Percentiles rank a stretch among this genome's conserved stretches.
These are phyloP conservation scores for Penicillium brasilianum DNA, from an alignment of 2,329 filamentous ascomycete species.

Conservation along the genomic window DNA sequence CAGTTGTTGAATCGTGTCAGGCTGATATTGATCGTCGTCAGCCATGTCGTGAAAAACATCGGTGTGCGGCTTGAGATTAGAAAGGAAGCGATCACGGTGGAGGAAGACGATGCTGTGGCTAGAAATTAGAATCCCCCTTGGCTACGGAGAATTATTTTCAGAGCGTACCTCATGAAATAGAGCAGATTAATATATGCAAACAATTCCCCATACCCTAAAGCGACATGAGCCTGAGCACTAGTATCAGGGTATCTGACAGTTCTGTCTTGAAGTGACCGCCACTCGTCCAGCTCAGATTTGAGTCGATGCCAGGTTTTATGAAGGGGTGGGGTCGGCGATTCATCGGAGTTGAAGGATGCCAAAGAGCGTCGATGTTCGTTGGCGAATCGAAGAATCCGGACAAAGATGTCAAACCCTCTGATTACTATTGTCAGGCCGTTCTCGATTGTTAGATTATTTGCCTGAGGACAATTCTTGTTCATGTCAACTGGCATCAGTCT, in stretches of 20 bases:
- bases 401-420: conserved; percentile 45
- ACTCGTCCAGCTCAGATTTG: conserved; percentile 43
- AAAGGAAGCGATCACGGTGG: conserved; percentile 41
- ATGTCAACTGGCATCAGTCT: conserved; percentile 40
- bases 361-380: conserved; percentile 42
- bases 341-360: conserved; percentile 25
- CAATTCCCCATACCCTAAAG: conserved; percentile 43
- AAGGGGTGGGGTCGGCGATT: conserved; percentile 23
- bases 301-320: conserved; percentile 36
- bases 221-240: conserved; percentile 42
- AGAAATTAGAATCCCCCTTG: neutral
- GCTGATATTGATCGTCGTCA: conserved; percentile 21
- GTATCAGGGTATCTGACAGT: conserved; percentile 43
- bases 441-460: conserved; percentile 38
- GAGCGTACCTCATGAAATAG: conserved; percentile 43
- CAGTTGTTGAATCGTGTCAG: conserved; percentile 37
- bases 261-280: conserved; percentile 40
- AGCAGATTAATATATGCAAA: conserved; percentile 47
- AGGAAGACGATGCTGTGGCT: conserved; percentile 39
- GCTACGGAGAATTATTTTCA: accelerated
- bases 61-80: conserved; percentile 35
- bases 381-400: conserved; percentile 43
- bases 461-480: conserved; percentile 27
- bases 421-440: conserved; percentile 43
- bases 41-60: conserved; percentile 30